A percentile compares a stretch with the other conserved stretches of the same genome.
phyloP scores from a whole-genome alignment of 352 stramenopile genomes.

The Phytopythium helicoides region DNA sequence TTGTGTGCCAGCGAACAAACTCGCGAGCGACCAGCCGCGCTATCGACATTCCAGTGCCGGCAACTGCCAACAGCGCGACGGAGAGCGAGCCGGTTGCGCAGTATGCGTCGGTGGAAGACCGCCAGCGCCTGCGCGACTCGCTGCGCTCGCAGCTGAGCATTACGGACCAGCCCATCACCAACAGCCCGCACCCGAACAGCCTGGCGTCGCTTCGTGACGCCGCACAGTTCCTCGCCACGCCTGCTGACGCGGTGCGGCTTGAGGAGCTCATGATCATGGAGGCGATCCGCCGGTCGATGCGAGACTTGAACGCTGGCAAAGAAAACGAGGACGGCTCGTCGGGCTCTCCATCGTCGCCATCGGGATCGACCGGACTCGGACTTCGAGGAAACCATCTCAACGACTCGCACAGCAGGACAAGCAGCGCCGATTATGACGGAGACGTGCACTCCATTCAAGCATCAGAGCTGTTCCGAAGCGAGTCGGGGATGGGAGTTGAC shows the following conservation, averaged over 20 bases:
- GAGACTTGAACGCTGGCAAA: slow-evolving; percentile 47
- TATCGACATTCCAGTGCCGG: slow-evolving; percentile 26
- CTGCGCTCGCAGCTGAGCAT: slow-evolving; percentile 71
- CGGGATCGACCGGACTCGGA: not conserved
- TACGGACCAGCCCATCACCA: slow-evolving; percentile 44
- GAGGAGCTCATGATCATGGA: slow-evolving; percentile 85
- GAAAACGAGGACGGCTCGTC: slow-evolving; percentile 20
- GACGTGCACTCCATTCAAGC: slow-evolving; percentile 26
- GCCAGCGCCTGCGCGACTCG: slow-evolving; percentile 67
- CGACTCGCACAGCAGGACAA: slow-evolving; percentile 16
- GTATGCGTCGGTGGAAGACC: slow-evolving; percentile 74
- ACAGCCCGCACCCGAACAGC: slow-evolving; percentile 48
- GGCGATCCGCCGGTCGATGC: slow-evolving; percentile 79
- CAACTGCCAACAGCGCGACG: slow-evolving; percentile 9
- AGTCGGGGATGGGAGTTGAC: slow-evolving; percentile 10
- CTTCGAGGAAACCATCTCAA: not conserved
- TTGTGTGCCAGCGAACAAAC: slow-evolving; percentile 16
- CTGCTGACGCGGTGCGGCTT: slow-evolving; percentile 51
- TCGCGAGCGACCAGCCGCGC: slow-evolving; percentile 27
- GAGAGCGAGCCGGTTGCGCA: slow-evolving; percentile 21
- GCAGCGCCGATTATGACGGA: slow-evolving; percentile 20
- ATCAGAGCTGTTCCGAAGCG: slow-evolving; percentile 26
- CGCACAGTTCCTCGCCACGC: slow-evolving; percentile 32
- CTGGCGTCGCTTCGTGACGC: slow-evolving; percentile 36
- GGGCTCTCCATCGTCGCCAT: slow-evolving; percentile 3